phyloP scores from a whole-genome alignment of 2,329 filamentous ascomycete species.

The Ramularia endophylla region DNA sequence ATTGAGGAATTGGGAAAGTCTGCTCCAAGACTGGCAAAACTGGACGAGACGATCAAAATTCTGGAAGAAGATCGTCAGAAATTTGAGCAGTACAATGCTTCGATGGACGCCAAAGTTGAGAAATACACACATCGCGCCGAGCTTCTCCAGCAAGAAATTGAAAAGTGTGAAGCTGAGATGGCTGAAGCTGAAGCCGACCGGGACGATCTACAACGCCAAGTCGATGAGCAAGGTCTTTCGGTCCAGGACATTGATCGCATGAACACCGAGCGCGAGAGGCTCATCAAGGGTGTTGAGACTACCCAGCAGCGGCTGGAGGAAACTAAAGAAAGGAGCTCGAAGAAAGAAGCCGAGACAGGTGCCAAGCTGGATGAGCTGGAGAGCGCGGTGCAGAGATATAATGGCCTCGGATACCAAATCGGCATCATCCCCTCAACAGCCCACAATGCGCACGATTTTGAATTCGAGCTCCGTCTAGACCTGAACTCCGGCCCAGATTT shows the following conservation, averaged over 20 bases:
- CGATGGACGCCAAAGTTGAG: slow-evolving; percentile 76
- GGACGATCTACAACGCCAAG: slow-evolving; percentile 69
- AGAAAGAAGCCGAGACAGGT: slow-evolving; percentile 84
- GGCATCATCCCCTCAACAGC: slow-evolving; percentile 81
- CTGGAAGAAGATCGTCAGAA: slow-evolving; percentile 92
- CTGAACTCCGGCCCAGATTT: slow-evolving; percentile 76
- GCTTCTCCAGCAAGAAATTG: slow-evolving; percentile 79
- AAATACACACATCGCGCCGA: slow-evolving; percentile 79
- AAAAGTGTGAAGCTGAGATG: slow-evolving; percentile 69
- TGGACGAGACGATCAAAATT: slow-evolving; percentile 87
- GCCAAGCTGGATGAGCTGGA: slow-evolving; percentile 89
- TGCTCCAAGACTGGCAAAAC: slow-evolving; percentile 71
- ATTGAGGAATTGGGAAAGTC: slow-evolving; percentile 86
- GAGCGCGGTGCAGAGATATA: slow-evolving; percentile 81
- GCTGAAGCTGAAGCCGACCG: slow-evolving; percentile 78
- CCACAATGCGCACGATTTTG: slow-evolving; percentile 73
- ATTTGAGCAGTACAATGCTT: slow-evolving; percentile 89
- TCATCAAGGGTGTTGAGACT: slow-evolving; percentile 82
- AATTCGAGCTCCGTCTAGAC: slow-evolving; percentile 81
- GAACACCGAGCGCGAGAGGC: slow-evolving; percentile 87
- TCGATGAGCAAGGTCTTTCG: slow-evolving; percentile 90
- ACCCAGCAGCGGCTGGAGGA: slow-evolving; percentile 75
- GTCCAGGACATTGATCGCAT: slow-evolving; percentile 99
- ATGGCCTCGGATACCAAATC: slow-evolving; percentile 89
- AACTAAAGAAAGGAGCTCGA: slow-evolving; percentile 71